Base-by-base conservation (phyloP, 202 grass and related monocot genomes). In the Dendrocalamus latiflorus region DNA sequence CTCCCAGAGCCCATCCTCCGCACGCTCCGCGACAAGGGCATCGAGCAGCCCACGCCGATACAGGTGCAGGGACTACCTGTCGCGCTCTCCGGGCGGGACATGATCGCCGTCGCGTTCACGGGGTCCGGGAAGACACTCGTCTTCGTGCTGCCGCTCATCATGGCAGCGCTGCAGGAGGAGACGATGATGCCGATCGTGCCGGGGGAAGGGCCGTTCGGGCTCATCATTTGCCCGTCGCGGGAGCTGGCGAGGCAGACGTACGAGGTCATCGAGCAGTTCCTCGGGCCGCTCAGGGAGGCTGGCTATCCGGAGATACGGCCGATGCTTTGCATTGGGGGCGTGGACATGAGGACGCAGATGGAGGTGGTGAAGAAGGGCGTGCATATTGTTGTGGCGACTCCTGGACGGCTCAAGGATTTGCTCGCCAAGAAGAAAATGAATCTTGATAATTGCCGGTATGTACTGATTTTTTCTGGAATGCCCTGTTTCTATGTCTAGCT, bases 401-500 rank as follows among this genome's bases (percentile, higher is more conserved):
- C 94, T 71, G 94, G 91, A n/a, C 79, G 94, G 9, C 88, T 97
- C n/a, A 97, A 97, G 63, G 94, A 97, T 84, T 70, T 97, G 47
- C 94, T 97, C 25, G 86, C 91, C 16, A 97, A 97, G 82, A 97
- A 97, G 70, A 94, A 91, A 70, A 98, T 98, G 90, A 95, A 95
- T 75, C 90, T 98, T 9, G 88, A 94, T 50, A 97, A 94, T 51
- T 97, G 92, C 92, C 91, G 94, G 92, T 93, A 6, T 34, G 48
- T 64, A 5, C 38, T 41, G 12, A 39, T 43, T 74, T 77, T 64
- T 86, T 55, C 30, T 34, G 61, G 28, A 63, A 34, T 17, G 13
- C 60, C 1, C 14, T 34, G 26, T 28, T 63, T 18, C 2, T 30
- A 34, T 33, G 6, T 14, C 25, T 63, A 34, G 16, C 41, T 43